Evolutionary conservation across 352 stramenopile genomes (phyloP).

Genomic region (Peronospora tabacina): DNA sequence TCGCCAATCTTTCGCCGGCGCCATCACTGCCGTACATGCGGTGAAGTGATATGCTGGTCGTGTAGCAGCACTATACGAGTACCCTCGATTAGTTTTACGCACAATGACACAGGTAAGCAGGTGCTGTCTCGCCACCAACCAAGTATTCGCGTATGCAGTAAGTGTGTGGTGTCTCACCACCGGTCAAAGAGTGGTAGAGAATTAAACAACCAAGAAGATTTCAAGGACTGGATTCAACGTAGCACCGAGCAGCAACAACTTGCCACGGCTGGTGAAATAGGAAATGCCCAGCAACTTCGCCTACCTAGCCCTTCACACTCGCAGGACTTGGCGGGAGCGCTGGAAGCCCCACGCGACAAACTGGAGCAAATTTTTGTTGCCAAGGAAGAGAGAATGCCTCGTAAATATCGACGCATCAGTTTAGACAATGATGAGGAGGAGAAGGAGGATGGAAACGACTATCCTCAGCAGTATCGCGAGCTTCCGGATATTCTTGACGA

Average conservation of each 20-base stretch:
- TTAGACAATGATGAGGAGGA: slow-evolving; percentile 69
- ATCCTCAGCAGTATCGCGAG: slow-evolving; percentile 26
- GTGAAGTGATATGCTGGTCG: slow-evolving; percentile 84
- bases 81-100: slow-evolving; percentile 77
- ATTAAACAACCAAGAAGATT: slow-evolving; percentile 71
- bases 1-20: slow-evolving; percentile 75
- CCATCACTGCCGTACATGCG: slow-evolving; percentile 85
- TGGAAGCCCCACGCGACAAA: slow-evolving; percentile 24
- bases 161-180: slow-evolving; percentile 74
- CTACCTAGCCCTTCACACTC: slow-evolving; percentile 53
- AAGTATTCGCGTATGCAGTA: slow-evolving; percentile 79
- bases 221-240: slow-evolving; percentile 72
- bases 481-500: slow-evolving; percentile 30
- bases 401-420: slow-evolving; percentile 50
- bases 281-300: slow-evolving; percentile 29
- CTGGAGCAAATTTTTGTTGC: slow-evolving; percentile 15
- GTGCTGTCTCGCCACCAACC: slow-evolving; percentile 70
- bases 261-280: slow-evolving; percentile 21
- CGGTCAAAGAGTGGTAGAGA: slow-evolving; percentile 63
- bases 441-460: slow-evolving; percentile 38
- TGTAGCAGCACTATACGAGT: slow-evolving; percentile 82
- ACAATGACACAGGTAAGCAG: slow-evolving; percentile 74
- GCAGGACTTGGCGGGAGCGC: slow-evolving; percentile 48
- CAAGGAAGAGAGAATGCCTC: slow-evolving; percentile 33
- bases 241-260: slow-evolving; percentile 45